Base-by-base conservation (phyloP, 1,284 basidiomycete species). In the Pseudozyma pruni region DNA sequence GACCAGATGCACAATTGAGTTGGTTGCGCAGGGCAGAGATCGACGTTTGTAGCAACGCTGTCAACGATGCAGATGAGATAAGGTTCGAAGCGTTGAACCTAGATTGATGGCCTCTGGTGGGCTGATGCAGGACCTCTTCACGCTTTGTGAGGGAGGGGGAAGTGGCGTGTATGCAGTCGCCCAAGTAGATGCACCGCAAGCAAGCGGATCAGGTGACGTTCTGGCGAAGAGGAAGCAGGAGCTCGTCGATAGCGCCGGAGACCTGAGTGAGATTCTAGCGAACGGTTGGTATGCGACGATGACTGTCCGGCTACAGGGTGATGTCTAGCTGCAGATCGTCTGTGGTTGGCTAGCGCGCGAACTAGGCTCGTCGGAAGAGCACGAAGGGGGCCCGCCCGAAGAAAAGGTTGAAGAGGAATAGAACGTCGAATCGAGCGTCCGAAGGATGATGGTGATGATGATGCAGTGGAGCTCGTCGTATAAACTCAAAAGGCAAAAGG, bases 21-120 rank as follows among this genome's bases (percentile, higher is more conserved):
- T 20, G 37, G 35, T 35, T 40, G 51, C 51, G 7, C 35, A 54
- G 39, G 23, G 20, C 35, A n/a, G 35, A 31, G 34, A 20, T 19
- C 23, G 35, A 22, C 11, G 45, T 33, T 27, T 47, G 33, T 11
- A 7, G 27, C 27, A 29, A 29, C 27, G 27, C 7, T 11, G 27
- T 6, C 27, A 29, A 29, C 22, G 32, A 29, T 34, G 43, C 3
- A 45, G 43, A 20, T 22, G 43, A 22, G 13, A 20, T 10, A 46
- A 46, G 16, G 44, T 46, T 38, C 6, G 7, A 7, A 29, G 11
- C 27, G 27, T 7, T 29, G 27, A 20, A 20, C 37, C 19, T 38
- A 17, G 37, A 38, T 16, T 11, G 37, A 38, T 19, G 6, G 37
- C 20, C 17, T 17, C 27, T 11, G 27, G 11, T 11, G 6, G 6